A percentile compares a stretch with the other conserved stretches of the same genome.
These are phyloP conservation scores for Agastache rugosa DNA, from an alignment of 257 asterid genomes.

Conservation along the genomic window DNA sequence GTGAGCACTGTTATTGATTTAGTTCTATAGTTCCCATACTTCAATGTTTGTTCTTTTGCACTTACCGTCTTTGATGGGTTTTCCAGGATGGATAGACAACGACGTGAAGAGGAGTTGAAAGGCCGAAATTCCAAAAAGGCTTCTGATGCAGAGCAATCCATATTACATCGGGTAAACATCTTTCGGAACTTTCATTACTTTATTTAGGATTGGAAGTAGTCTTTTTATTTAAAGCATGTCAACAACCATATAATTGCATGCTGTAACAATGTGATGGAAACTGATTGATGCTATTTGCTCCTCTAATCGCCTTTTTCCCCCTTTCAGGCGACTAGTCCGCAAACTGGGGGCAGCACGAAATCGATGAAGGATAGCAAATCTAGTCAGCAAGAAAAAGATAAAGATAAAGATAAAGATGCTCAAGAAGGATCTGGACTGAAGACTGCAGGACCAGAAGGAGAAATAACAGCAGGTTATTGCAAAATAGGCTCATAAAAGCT, in stretches of 20 bases:
- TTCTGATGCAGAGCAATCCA: slow-evolving; percentile 80
- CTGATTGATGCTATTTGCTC: slow-evolving; percentile 17
- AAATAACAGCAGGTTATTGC: slow-evolving; percentile 83
- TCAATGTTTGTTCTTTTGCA: slow-evolving; percentile 1
- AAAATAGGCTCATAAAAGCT: slow-evolving; percentile 23
- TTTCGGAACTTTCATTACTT: slow-evolving; percentile 1
- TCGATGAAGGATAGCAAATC: slow-evolving; percentile 79
- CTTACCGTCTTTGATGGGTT: slow-evolving; percentile 31
- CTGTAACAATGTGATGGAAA: neutral
- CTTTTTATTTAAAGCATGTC: slow-evolving; percentile 14
- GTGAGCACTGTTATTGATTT: slow-evolving; percentile 48
- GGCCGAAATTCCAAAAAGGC: slow-evolving; percentile 81
- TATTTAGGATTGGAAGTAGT: neutral
- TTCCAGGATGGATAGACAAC: slow-evolving; percentile 90
- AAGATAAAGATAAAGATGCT: slow-evolving; percentile 65
- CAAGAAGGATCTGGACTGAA: slow-evolving; percentile 81
- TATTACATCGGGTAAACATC: slow-evolving; percentile 65
- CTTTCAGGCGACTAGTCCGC: slow-evolving; percentile 88
- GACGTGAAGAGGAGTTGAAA: slow-evolving; percentile 93
- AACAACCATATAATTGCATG: slow-evolving; percentile 13
- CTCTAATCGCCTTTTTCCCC: slow-evolving; percentile 28
- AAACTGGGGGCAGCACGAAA: slow-evolving; percentile 87
- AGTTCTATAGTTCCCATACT: slow-evolving; percentile 19
- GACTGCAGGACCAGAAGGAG: slow-evolving; percentile 94
- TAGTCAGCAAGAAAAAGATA: slow-evolving; percentile 58